These are phyloP conservation scores for Phytophthora sansomeana DNA, from an alignment of 352 stramenopile genomes.

Conservation along the genomic window DNA sequence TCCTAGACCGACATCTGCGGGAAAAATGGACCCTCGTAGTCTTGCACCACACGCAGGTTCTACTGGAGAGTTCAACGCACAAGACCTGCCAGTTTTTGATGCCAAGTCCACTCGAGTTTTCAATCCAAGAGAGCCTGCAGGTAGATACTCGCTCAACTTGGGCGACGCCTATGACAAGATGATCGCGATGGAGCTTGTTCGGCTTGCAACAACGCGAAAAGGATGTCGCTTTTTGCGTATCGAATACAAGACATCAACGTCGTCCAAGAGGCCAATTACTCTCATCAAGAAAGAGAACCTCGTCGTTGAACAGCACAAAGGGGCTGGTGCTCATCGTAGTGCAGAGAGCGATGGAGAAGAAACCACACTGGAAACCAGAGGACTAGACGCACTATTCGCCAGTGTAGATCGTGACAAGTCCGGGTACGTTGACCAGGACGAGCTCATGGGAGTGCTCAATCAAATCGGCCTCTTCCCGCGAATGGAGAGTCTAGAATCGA, in stretches of 20 bases:
- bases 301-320: slow-evolving; percentile 38
- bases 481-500: slow-evolving; percentile 50
- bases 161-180: slow-evolving; percentile 80
- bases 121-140: slow-evolving; percentile 73
- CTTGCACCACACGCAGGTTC: background rate
- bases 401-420: slow-evolving; percentile 74
- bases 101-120: slow-evolving; percentile 58
- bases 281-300: slow-evolving; percentile 65
- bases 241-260: slow-evolving; percentile 52
- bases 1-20: slow-evolving; percentile 9
- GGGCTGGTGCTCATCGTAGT: slow-evolving; percentile 7
- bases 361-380: slow-evolving; percentile 59
- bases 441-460: slow-evolving; percentile 72
- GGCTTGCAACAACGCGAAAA: slow-evolving; percentile 73
- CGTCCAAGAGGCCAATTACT: slow-evolving; percentile 47
- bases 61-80: slow-evolving; percentile 36
- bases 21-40: background rate
- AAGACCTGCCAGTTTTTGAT: slow-evolving; percentile 54
- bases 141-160: slow-evolving; percentile 74
- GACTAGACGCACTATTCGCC: slow-evolving; percentile 68
- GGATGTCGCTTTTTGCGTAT: slow-evolving; percentile 75
- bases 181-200: slow-evolving; percentile 79
- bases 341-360: slow-evolving; percentile 39
- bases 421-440: slow-evolving; percentile 56
- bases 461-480: slow-evolving; percentile 70